Base-by-base conservation (phyloP, 2,329 filamentous ascomycete genomes). In the Botryotinia globosa region DNA sequence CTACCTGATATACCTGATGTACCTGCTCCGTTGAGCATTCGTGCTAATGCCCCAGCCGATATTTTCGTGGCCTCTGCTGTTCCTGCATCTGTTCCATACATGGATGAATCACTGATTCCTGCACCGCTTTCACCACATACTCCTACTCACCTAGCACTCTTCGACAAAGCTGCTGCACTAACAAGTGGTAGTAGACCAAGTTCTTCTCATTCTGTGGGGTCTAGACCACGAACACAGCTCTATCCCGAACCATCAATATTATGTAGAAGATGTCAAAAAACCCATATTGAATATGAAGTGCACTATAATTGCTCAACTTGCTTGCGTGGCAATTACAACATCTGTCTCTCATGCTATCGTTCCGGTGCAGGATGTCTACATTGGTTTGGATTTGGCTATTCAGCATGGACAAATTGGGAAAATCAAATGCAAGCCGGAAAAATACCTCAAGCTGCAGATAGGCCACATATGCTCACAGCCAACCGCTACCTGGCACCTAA, bases 371-470 rank as follows among this genome's bases (percentile, higher is more conserved):
- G 94, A 18, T 98, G 95, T 80, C 85, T 89, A 29, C 89, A 96
- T 80, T 98, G 94, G 94, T 94, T 91, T 77, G 94, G 95, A 1
- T 97, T 98, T 80, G 93, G 93, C 4, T 86, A 91, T 77, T 87
- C 87, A 7, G 94, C 93, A 0, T 88, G 89, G 83, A 83, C 83
- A 63, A 89, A 87, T 74, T 95, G 92, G 85, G 89, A 92, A 73
- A 85, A 85, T 77, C 81, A 82, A 77, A 80, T 81, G 69, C 80
- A 81, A 73, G 73, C 77, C 10, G 77, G 79, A 29, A 76, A 78
- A 44, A 45, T 77, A 39, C 72, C 75, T 10, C 45, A 78, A 68
- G 80, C 80, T 73, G 79, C 84, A 72, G 84, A 84, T 73, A 85
- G 79, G 68, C 88, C 88, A 29, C 89, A 91, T 77, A 85, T 87